Conservation (phyloP, 176 grass and related monocot species). For the Urochloa ruziziensis region DNA sequence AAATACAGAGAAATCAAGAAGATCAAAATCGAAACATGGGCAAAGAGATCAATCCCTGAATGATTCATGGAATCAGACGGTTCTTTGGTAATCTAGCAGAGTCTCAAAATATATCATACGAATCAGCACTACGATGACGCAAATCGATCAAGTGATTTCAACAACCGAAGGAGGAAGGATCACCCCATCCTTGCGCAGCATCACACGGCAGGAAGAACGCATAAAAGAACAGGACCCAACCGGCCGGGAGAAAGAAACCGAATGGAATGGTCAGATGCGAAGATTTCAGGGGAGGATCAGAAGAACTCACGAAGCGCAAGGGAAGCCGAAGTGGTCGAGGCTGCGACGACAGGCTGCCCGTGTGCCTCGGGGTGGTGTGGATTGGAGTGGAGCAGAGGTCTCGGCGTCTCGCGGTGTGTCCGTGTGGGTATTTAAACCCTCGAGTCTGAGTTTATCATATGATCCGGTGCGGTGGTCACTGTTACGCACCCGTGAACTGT, state of each 20-base stretch:
- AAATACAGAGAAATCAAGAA: slow-evolving; percentile 18
- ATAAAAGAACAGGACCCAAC: neutral
- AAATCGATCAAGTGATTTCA: neutral
- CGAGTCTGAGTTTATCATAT: neutral
- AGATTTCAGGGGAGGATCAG: slow-evolving; percentile 2
- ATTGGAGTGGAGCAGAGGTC: neutral
- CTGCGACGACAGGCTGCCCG: neutral
- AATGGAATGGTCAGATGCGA: neutral
- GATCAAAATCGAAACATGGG: neutral
- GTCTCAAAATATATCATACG: neutral
- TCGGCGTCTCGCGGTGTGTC: neutral
- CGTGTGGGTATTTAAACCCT: slow-evolving; percentile 34
- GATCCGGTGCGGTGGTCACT: neutral
- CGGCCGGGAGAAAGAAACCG: neutral
- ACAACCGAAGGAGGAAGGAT: neutral
- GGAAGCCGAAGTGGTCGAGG: neutral
- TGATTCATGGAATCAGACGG: neutral
- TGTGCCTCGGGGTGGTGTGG: neutral
- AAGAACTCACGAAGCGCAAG: slow-evolving; percentile 3
- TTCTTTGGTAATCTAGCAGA: neutral
- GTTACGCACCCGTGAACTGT: neutral
- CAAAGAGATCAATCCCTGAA: neutral
- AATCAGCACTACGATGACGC: neutral
- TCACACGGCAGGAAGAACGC: neutral
- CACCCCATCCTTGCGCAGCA: neutral